Percentiles rank a stretch among this genome's conserved stretches.
phyloP scores from a whole-genome alignment of 805 yeast species.

The Candida fluviatilis region DNA sequence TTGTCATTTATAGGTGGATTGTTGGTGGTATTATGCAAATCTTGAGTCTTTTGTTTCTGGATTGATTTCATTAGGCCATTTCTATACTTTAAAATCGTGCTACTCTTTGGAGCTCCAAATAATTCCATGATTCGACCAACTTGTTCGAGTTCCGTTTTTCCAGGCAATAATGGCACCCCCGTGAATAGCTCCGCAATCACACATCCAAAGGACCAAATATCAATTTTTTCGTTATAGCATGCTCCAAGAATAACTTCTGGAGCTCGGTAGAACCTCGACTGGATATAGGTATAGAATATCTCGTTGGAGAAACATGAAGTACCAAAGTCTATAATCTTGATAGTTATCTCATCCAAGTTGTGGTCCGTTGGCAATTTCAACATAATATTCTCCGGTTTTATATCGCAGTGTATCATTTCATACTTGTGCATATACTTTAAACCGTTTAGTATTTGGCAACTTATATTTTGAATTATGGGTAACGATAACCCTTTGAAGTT shows the following conservation, averaged over 20 bases:
- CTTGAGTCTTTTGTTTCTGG: slow-evolving; percentile 8
- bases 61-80: slow-evolving; percentile 25
- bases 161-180: slow-evolving; percentile 43
- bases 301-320: slow-evolving; percentile 48
- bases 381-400: slow-evolving; percentile 71
- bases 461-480: slow-evolving; percentile 39
- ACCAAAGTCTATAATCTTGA: slow-evolving; percentile 82
- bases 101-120: slow-evolving; percentile 45
- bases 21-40: not conserved
- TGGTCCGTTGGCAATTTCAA: slow-evolving; percentile 30
- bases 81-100: slow-evolving; percentile 36
- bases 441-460: slow-evolving; percentile 55
- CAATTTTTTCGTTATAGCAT: slow-evolving; percentile 50
- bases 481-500: slow-evolving; percentile 48
- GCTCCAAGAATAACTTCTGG: slow-evolving; percentile 75
- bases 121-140: slow-evolving; percentile 38
- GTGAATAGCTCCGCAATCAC: slow-evolving; percentile 34
- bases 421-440: slow-evolving; percentile 53
- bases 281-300: slow-evolving; percentile 47
- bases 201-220: slow-evolving; percentile 48
- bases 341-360: slow-evolving; percentile 28
- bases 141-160: slow-evolving; percentile 46
- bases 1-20: slow-evolving; percentile 23
- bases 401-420: slow-evolving; percentile 73
- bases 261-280: slow-evolving; percentile 71